These are phyloP conservation scores for Sodiomyces alkalinus DNA, from an alignment of 2,329 filamentous ascomycete genomes.

Conservation along the genomic window DNA sequence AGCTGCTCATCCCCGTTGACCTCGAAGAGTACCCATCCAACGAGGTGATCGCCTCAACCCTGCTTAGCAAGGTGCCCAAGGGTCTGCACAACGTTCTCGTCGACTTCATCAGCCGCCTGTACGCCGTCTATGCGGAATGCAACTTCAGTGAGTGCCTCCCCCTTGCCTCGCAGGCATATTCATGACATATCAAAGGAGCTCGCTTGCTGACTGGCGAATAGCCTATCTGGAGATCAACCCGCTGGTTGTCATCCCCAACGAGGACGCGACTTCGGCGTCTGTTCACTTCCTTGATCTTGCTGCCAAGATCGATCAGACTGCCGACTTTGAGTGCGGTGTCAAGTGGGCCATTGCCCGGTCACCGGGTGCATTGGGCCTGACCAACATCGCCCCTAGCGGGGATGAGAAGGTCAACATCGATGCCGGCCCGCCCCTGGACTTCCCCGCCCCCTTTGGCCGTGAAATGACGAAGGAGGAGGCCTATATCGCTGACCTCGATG, in stretches of 20 bases:
- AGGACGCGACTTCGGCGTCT: constrained; percentile 75
- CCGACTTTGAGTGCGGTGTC: constrained; percentile 96
- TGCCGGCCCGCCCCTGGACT: constrained; percentile 94
- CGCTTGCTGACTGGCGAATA: not conserved
- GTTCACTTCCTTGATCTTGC: constrained; percentile 98
- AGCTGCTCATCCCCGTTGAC: constrained; percentile 93
- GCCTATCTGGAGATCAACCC: constrained; percentile 99
- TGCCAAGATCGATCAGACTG: constrained; percentile 97
- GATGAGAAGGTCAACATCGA: constrained; percentile 79
- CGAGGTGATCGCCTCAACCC: constrained; percentile 69
- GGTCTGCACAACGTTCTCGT: constrained; percentile 96
- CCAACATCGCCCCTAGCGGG: constrained; percentile 48
- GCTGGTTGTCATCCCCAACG: constrained; percentile 92
- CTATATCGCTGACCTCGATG: constrained; percentile 96
- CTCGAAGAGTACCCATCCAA: constrained; percentile 91
- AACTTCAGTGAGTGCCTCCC: constrained; percentile 52
- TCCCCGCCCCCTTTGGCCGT: constrained; percentile 96
- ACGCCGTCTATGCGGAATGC: constrained; percentile 98
- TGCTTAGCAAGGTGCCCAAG: constrained; percentile 86
- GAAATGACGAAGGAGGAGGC: constrained; percentile 98
- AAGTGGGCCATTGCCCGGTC: constrained; percentile 98
- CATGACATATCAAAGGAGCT: no score
- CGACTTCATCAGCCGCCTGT: constrained; percentile 96
- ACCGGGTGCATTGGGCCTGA: constrained; percentile 73
- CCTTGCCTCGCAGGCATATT: not conserved